A percentile compares a stretch with the other conserved stretches of the same genome.
Evolutionary conservation across 2,329 filamentous ascomycete genomes (phyloP).

Genomic region (Cercospora sojina): DNA sequence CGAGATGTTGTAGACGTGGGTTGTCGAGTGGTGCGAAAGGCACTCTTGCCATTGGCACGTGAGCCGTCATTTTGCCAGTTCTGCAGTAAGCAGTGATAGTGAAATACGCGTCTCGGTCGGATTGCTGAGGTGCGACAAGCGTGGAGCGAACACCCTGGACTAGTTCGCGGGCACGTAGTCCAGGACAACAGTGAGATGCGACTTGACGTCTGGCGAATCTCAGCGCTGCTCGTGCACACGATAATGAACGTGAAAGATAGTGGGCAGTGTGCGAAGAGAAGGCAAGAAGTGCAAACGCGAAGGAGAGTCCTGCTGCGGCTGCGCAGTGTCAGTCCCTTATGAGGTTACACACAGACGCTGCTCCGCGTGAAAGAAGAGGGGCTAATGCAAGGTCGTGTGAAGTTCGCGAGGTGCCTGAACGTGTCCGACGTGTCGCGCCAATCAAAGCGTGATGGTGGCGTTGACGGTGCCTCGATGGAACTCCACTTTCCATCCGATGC

Average conservation of each 20-base stretch:
- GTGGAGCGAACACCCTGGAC: background rate
- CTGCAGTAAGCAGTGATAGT: constrained; percentile 17
- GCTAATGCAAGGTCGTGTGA: constrained; percentile 23
- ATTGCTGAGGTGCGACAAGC: constrained; percentile 5
- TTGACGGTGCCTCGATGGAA: background rate
- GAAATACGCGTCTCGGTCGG: background rate
- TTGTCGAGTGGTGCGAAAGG: constrained; percentile 73
- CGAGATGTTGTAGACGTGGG: constrained; percentile 67
- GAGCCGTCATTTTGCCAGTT: constrained; percentile 28
- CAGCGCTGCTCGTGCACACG: background rate
- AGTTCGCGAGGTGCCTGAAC: constrained; percentile 20
- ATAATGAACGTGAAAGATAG: background rate
- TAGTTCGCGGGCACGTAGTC: constrained; percentile 12
- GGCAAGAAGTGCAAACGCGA: background rate
- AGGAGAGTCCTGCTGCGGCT: background rate
- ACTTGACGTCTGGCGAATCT: background rate
- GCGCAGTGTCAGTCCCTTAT: background rate
- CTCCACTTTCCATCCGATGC: constrained; percentile 1
- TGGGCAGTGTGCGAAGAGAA: background rate
- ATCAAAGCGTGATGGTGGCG: constrained; percentile 13
- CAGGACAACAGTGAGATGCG: constrained; percentile 6
- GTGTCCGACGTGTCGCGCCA: constrained; percentile 10
- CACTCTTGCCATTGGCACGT: constrained; percentile 54
- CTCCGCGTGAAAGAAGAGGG: background rate
- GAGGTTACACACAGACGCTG: background rate